phyloP scores from a whole-genome alignment of 208 protist species.

The Tritrichomonas musculus region DNA sequence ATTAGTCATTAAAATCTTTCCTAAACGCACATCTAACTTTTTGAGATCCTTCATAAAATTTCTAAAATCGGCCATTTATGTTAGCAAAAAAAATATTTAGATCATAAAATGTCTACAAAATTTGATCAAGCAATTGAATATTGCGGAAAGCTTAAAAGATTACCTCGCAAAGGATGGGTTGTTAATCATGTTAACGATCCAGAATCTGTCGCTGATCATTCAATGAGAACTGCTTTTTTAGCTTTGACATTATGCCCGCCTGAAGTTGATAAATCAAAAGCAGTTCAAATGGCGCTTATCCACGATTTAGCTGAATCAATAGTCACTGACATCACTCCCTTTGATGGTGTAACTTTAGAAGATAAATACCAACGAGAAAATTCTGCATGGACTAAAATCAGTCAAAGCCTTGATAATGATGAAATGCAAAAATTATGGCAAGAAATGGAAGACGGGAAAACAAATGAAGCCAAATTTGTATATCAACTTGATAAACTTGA shows the following conservation, averaged over 20 bases:
- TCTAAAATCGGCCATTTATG: no score
- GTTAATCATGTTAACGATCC: neutral
- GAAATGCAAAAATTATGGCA: constrained; percentile 11
- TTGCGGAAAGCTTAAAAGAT: neutral
- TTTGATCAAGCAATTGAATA: constrained; percentile 2
- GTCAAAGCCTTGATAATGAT: neutral
- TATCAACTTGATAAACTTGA: constrained; percentile 24
- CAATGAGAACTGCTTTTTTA: neutral
- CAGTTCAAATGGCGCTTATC: constrained; percentile 12
- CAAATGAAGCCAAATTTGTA: neutral
- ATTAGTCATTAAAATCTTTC: no score
- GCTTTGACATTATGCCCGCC: neutral
- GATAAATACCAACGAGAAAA: constrained; percentile 30
- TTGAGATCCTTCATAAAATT: no score
- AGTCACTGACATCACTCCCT: neutral
- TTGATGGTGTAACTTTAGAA: neutral
- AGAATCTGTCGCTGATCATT: constrained; percentile 31
- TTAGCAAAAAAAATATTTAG: no score
- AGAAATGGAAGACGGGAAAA: constrained; percentile 32
- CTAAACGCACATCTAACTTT: no score
- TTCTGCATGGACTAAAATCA: neutral
- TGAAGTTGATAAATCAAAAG: neutral
- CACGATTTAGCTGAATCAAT: constrained; percentile 27
- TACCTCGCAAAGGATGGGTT: constrained; percentile 18
- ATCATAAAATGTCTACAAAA: constrained; percentile 31